Base-by-base conservation (phyloP, 2,329 filamentous ascomycete genomes). In the Aureobasidium sp. region DNA sequence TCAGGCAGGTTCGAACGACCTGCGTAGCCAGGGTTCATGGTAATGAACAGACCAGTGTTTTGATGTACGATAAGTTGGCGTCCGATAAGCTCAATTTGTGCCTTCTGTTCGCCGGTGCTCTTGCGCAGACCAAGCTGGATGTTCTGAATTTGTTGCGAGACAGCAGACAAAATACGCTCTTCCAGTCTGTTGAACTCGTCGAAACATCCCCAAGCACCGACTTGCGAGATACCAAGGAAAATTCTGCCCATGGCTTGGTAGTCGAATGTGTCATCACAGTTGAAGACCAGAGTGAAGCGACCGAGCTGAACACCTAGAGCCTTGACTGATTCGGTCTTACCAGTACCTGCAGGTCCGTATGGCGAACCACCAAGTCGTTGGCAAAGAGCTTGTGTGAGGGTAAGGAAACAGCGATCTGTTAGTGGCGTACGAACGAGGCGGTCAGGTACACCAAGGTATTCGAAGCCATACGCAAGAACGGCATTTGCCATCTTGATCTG, bases 211-310 rank as follows among this genome's bases (percentile, higher is more conserved):
- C 94, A 99, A 5, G 94, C 94, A 73, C 94, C 94, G 51, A 99
- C 94, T 74, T 99, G 94, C 74, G 95, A 99, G 65, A 99, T 96
- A 82, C 94, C 94, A 39, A 99, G 82, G 83, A 99, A 99, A 69
- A 99, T 99, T 68, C 94, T 90, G 14, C 95, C 95, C 94, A 99
- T 99, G 55, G 94, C 94, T 72, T 99, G 94, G 81, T 97, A 99
- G 75, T 99, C 94, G 70, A 99, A 99, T 0, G 94, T 99, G 76
- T 99, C 94, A 72, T 99, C 94, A 78, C 94, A 99, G 75, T 95
- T 99, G 79, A 99, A 99, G 32, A 99, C 95, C 30, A 99, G 84
- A 1, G 95, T 99, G 74, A 99, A 99, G 63, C 95, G 87, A 72
- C 94, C 95, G 60, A 99, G 86, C 74, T 99, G 92, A 4, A 99